A percentile compares a stretch with the other conserved stretches of the same genome.
Conservation (phyloP, 495 filamentous ascomycete genomes). For the Podospora australis region DNA sequence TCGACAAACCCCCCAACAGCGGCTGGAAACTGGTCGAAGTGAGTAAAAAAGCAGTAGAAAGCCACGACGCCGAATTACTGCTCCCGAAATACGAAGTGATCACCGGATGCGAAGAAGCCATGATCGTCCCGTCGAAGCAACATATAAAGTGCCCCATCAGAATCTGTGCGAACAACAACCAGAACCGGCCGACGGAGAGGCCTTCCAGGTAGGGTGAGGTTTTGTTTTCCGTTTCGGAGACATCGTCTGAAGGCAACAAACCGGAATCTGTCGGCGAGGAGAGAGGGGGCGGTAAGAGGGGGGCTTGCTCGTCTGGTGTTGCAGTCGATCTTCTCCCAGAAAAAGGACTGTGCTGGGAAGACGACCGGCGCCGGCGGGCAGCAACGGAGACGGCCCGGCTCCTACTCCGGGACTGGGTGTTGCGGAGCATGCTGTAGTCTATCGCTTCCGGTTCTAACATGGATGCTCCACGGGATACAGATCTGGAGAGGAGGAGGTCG, state of each 20-base stretch:
- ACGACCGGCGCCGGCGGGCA: no score
- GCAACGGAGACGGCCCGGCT: no score
- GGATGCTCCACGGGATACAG: slow-evolving; percentile 27
- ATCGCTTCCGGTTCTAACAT: slow-evolving; percentile 36
- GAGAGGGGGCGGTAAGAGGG: slow-evolving; percentile 6
- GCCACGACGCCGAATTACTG: slow-evolving; percentile 72
- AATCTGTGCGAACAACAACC: slow-evolving; percentile 33
- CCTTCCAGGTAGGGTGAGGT: slow-evolving; percentile 31
- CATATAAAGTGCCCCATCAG: slow-evolving; percentile 35
- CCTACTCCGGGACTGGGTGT: no score
- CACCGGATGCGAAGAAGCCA: slow-evolving; percentile 76
- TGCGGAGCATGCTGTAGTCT: slow-evolving; percentile 33
- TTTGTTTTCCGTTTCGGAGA: slow-evolving; percentile 6
- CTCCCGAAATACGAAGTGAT: slow-evolving; percentile 74
- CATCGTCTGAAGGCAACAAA: no score
- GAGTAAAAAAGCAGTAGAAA: slow-evolving; percentile 73
- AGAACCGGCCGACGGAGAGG: slow-evolving; percentile 30
- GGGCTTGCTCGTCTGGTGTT: slow-evolving; percentile 11
- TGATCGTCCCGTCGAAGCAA: slow-evolving; percentile 68
- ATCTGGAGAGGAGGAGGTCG: slow-evolving; percentile 35
- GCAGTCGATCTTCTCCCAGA: neutral
- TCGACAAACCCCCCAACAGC: slow-evolving; percentile 63
- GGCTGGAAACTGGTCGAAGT: slow-evolving; percentile 71
- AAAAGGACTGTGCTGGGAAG: neutral
- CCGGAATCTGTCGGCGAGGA: no score